These are phyloP conservation scores for Leishmania turanica DNA, from an alignment of 208 protist species.

Conservation along the genomic window DNA sequence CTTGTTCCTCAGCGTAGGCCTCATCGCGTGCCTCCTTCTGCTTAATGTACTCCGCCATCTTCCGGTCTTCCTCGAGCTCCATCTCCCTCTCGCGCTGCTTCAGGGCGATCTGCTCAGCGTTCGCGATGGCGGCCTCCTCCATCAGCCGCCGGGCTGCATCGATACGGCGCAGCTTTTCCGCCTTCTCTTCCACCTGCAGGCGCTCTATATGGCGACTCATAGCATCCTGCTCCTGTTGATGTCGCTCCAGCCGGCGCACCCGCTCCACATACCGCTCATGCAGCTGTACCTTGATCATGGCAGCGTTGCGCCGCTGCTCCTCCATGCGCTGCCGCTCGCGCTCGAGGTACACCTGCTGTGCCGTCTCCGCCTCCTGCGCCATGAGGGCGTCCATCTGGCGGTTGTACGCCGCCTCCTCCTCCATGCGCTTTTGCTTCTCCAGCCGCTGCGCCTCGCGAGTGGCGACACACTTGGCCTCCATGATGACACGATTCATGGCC, in stretches of 20 bases:
- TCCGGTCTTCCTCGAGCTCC: slow-evolving; percentile 84
- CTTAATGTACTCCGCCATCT: slow-evolving; percentile 88
- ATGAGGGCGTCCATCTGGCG: slow-evolving; percentile 81
- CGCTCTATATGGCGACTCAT: slow-evolving; percentile 91
- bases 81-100: slow-evolving; percentile 83
- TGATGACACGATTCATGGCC: slow-evolving; percentile 91
- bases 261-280: slow-evolving; percentile 87
- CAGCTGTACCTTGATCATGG: slow-evolving; percentile 91
- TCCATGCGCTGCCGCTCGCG: slow-evolving; percentile 84
- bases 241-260: slow-evolving; percentile 85
- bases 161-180: slow-evolving; percentile 81
- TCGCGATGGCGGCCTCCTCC: slow-evolving; percentile 93
- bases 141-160: slow-evolving; percentile 80
- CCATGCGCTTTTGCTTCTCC: slow-evolving; percentile 72
- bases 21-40: slow-evolving; percentile 89
- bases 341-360: slow-evolving; percentile 91
- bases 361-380: slow-evolving; percentile 82
- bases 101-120: slow-evolving; percentile 93
- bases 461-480: slow-evolving; percentile 92
- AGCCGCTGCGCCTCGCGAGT: slow-evolving; percentile 88
- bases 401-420: slow-evolving; percentile 76
- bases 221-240: slow-evolving; percentile 93
- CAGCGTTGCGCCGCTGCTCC: slow-evolving; percentile 79
- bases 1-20: slow-evolving; percentile 85
- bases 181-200: slow-evolving; percentile 87